These are phyloP conservation scores for Exophiala sp. DNA, from an alignment of 2,329 filamentous ascomycete genomes.

Conservation along the genomic window DNA sequence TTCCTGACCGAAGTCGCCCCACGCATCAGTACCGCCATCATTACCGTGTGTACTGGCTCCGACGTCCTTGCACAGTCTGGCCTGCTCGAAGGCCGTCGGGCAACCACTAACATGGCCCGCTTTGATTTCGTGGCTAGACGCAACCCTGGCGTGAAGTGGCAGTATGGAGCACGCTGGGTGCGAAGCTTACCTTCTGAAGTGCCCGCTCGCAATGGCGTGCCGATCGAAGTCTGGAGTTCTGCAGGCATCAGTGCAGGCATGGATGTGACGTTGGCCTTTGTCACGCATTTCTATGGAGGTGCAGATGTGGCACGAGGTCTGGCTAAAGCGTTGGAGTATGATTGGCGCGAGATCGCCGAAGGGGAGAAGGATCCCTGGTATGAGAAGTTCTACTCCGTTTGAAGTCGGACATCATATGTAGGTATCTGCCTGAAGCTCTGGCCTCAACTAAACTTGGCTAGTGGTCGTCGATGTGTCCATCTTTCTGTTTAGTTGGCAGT, in stretches of 20 bases:
- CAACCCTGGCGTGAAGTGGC: slow-evolving; percentile 54
- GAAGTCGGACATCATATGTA: too few relatives aligned
- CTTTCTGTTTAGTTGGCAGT: neutral
- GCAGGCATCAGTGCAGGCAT: slow-evolving; percentile 60
- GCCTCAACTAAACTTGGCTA: too few relatives aligned
- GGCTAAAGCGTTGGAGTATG: slow-evolving; percentile 54
- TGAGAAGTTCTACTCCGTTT: slow-evolving; percentile 8
- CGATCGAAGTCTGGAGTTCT: slow-evolving; percentile 52
- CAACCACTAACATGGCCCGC: slow-evolving; percentile 61
- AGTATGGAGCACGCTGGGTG: slow-evolving; percentile 58
- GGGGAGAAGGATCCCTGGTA: slow-evolving; percentile 25
- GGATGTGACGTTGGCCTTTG: slow-evolving; percentile 55
- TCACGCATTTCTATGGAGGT: slow-evolving; percentile 50
- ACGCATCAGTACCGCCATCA: slow-evolving; percentile 26
- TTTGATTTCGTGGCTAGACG: slow-evolving; percentile 47
- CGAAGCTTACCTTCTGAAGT: slow-evolving; percentile 21
- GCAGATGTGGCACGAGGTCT: slow-evolving; percentile 43
- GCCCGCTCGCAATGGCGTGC: neutral
- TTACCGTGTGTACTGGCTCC: slow-evolving; percentile 63
- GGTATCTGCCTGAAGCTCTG: too few relatives aligned
- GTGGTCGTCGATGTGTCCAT: too few relatives aligned
- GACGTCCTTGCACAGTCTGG: slow-evolving; percentile 55
- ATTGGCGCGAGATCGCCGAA: slow-evolving; percentile 44
- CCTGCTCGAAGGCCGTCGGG: slow-evolving; percentile 53
- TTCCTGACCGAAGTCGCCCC: slow-evolving; percentile 17